Conservation (phyloP, 805 yeast genomes). For the Jamesozyma rosinii region DNA sequence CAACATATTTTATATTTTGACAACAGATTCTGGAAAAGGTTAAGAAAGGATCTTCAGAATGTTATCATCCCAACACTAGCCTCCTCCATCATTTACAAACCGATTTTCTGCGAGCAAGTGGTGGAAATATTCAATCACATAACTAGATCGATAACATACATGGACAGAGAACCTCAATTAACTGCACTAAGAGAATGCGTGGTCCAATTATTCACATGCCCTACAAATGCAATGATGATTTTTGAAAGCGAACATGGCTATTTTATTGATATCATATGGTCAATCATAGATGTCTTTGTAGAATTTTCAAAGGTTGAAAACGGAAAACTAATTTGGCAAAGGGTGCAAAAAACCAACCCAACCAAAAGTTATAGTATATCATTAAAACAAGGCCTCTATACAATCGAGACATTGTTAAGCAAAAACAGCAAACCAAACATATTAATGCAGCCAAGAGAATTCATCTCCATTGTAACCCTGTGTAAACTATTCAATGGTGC, state of each 20-base stretch:
- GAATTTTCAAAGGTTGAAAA: conserved; percentile 33
- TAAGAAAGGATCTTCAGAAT: conserved; percentile 41
- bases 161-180: conserved; percentile 83
- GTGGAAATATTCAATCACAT: conserved; percentile 46
- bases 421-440: conserved; percentile 27
- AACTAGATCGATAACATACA: conserved; percentile 39
- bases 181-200: conserved; percentile 66
- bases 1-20: conserved; percentile 54
- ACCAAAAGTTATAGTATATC: conserved; percentile 30
- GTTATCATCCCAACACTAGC: conserved; percentile 49
- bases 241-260: conserved; percentile 30
- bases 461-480: conserved; percentile 38
- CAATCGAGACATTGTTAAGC: conserved; percentile 29
- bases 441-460: conserved; percentile 31
- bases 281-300: conserved; percentile 38
- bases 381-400: conserved; percentile 30
- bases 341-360: conserved; percentile 27
- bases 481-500: conserved; percentile 50
- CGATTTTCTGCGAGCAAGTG: conserved; percentile 43
- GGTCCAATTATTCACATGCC: conserved; percentile 84
- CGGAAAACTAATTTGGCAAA: conserved; percentile 30
- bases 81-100: conserved; percentile 40
- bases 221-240: conserved; percentile 56
- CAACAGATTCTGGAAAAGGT: conserved; percentile 44
- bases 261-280: conserved; percentile 39